Base-by-base conservation (phyloP, 495 filamentous ascomycete genomes). In the Aspergillus sparsus region DNA sequence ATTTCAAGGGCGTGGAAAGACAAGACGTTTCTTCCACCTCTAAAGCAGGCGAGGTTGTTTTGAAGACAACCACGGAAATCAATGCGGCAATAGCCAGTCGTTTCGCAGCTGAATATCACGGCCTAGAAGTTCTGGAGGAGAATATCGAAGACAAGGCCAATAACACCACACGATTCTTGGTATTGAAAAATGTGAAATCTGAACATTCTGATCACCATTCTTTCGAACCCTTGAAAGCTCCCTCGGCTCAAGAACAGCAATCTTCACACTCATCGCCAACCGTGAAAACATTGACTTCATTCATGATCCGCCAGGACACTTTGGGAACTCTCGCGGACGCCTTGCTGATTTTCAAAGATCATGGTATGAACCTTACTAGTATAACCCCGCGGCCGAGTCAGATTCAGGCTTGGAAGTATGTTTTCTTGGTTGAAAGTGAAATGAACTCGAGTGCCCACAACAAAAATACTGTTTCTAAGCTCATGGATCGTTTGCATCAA, bases 351-450 rank as follows among this genome's bases (percentile, higher is more conserved):
- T 97, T 98, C 74, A 85, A 87, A 65, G 71, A 74, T 9, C 78
- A 82, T 63, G 77, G 80, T 0, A 71, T 97, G 46, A 97, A 97
- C 69, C 77, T 98, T 37, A 97, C 93, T 12, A 93, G 88, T 70
- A 97, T 97, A 70, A 91, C 89, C 62, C 89, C 89, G 58, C 74
- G 95, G 62, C 94, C 94, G 12, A 93, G 89, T 65, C 79, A 89
- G 61, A 76, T 82, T 45, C 73, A 75, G 55, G 83, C 88, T 33
- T 98, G 96, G 88, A 86, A 93, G 68, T 98, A 98, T 75, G 82
- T 96, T 31, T 97, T 98, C 74, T 88, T 98, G 72, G 87, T 97
- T 18, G 94, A 98, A 77, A 91, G 96, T 69, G 82, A 89, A 69
- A 86, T 87, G 6, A 60, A 62, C 13, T 62, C 61, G 5, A 66